Conservation (phyloP, 352 stramenopile species). For the Stramenopiles sp. region DNA sequence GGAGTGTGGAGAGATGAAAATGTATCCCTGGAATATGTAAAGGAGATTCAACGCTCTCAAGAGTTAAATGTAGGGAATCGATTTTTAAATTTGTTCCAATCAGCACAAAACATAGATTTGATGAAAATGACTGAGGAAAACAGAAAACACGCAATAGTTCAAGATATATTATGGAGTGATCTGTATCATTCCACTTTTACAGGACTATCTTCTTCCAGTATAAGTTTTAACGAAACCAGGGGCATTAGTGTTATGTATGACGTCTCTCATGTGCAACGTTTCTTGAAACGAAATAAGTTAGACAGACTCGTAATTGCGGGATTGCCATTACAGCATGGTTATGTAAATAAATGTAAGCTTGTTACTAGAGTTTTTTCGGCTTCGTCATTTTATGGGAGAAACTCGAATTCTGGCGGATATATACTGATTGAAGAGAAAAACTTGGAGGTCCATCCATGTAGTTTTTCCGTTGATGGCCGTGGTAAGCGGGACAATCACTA, state of each 20-base stretch:
- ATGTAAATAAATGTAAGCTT: neutral
- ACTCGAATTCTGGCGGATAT: neutral
- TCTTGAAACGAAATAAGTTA: neutral
- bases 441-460: neutral
- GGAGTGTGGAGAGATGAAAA: neutral
- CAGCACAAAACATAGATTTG: neutral
- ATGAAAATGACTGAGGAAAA: neutral
- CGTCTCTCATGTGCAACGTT: neutral
- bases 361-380: neutral
- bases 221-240: neutral
- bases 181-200: neutral
- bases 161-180: conserved; percentile 6
- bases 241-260: conserved; percentile 1
- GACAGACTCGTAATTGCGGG: neutral
- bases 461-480: neutral
- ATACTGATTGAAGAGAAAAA: neutral
- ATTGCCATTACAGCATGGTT: neutral
- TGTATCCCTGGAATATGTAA: neutral
- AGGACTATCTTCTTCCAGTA: neutral
- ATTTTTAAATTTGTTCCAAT: neutral
- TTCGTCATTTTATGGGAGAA: neutral
- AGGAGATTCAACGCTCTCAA: neutral
- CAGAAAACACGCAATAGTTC: neutral
- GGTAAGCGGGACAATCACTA: conserved; percentile 2
- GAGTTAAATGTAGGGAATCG: neutral